These are phyloP conservation scores for Xylaria scruposa DNA, from an alignment of 495 filamentous ascomycete species.

Conservation along the genomic window DNA sequence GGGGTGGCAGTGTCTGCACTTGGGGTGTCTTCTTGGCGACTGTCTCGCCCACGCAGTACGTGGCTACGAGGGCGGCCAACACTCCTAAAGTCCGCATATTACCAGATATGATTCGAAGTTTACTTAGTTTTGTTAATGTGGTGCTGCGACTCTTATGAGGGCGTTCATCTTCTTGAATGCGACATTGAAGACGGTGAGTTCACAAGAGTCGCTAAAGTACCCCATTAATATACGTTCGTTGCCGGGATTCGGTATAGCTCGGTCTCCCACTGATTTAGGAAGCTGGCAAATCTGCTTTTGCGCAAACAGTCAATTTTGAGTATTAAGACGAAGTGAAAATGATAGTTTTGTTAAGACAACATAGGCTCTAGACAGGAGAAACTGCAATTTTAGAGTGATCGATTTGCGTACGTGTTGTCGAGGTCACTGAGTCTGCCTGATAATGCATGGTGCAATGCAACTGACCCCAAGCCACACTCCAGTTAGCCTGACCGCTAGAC, in stretches of 20 bases:
- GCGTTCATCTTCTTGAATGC: background rate
- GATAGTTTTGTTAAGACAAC: background rate
- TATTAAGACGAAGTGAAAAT: background rate
- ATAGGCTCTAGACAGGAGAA: background rate
- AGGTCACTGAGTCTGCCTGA: background rate
- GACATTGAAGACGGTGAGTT: slow-evolving; percentile 1
- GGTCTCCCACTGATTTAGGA: slow-evolving; percentile 15
- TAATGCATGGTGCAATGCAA: slow-evolving; percentile 10
- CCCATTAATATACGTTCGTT: background rate
- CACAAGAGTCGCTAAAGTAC: background rate
- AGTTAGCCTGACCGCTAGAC: background rate
- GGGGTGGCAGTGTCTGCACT: slow-evolving; percentile 46
- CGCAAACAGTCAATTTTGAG: background rate
- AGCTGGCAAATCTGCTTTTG: background rate
- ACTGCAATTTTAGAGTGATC: background rate
- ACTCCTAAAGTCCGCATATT: slow-evolving; percentile 33
- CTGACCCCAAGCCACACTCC: background rate
- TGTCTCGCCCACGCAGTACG: slow-evolving; percentile 7
- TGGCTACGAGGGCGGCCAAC: slow-evolving; percentile 22
- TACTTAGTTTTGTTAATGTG: background rate
- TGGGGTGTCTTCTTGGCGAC: slow-evolving; percentile 38
- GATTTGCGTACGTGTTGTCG: background rate
- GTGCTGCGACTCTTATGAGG: background rate
- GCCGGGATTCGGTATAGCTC: background rate
- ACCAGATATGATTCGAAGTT: background rate